phyloP scores from a whole-genome alignment of 2,329 filamentous ascomycete species.

The Alternaria hordeiaustralica region DNA sequence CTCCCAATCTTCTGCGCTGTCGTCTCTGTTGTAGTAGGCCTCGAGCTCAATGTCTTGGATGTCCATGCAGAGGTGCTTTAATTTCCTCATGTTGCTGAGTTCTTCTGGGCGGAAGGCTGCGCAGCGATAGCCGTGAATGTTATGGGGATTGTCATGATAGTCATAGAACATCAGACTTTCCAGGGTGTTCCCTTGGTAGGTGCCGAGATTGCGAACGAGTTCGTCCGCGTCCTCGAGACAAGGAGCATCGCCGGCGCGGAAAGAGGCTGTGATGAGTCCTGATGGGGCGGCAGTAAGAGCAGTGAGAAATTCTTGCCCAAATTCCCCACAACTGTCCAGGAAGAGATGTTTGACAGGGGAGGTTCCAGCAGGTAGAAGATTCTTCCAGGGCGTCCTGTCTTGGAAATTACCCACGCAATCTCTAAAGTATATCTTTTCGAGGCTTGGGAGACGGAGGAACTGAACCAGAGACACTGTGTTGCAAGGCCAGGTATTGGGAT shows the following conservation, averaged over 20 bases:
- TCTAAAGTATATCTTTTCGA: constrained; percentile 16
- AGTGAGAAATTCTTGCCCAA: not conserved
- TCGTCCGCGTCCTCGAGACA: not conserved
- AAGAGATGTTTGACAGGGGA: constrained; percentile 15
- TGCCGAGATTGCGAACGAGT: not conserved
- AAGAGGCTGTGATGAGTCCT: constrained; percentile 8
- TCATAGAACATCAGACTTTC: constrained; percentile 18
- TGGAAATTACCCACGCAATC: not conserved
- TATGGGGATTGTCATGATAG: not conserved
- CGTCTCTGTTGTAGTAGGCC: not conserved
- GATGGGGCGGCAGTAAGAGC: not conserved
- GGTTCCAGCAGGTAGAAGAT: not conserved
- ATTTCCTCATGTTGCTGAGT: not conserved
- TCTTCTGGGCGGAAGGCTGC: constrained; percentile 8
- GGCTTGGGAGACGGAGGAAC: constrained; percentile 11
- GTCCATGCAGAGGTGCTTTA: not conserved
- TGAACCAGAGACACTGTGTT: not conserved
- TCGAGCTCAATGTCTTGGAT: not conserved
- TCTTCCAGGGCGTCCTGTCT: not conserved
- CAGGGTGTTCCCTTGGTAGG: not conserved
- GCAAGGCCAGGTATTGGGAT: not conserved
- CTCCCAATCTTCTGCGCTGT: not conserved
- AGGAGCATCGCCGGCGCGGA: constrained; percentile 5
- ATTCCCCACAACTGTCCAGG: constrained; percentile 11
- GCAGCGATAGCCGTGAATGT: not conserved